Percentiles rank a stretch among this genome's conserved stretches.
phyloP scores from a whole-genome alignment of 2,329 filamentous ascomycete genomes.

The Thielaviopsis ethacetica region DNA sequence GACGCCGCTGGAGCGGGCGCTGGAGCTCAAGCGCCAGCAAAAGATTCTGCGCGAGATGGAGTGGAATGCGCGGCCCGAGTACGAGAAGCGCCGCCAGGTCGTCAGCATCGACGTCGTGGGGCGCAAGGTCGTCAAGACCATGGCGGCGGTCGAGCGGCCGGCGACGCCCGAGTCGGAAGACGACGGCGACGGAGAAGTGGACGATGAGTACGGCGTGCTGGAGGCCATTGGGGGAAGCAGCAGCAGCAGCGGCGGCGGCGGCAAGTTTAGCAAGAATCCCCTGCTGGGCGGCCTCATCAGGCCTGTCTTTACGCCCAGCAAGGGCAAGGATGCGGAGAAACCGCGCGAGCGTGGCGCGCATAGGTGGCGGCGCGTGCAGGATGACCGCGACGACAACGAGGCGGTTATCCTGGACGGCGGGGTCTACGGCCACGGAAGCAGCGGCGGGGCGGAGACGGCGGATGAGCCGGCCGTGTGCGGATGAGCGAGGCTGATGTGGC shows the following conservation, averaged over 20 bases:
- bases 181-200: conserved; percentile 19
- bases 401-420: conserved; percentile 42
- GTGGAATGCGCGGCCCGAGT: conserved; percentile 70
- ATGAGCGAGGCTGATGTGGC: conserved; percentile 8
- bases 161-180: conserved; percentile 33
- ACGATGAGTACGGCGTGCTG: conserved; percentile 17
- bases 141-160: conserved; percentile 46
- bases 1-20: conserved; percentile 62
- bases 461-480: conserved; percentile 26
- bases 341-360: conserved; percentile 19
- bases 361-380: conserved; percentile 44
- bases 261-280: conserved; percentile 54
- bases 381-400: conserved; percentile 43
- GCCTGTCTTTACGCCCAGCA: conserved; percentile 37
- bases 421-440: conserved; percentile 24
- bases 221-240: conserved; percentile 9
- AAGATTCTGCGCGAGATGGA: conserved; percentile 71
- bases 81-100: conserved; percentile 73
- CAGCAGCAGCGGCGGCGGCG: conserved; percentile 22
- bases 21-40: conserved; percentile 74
- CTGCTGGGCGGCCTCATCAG: conserved; percentile 48
- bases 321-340: conserved; percentile 30
- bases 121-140: conserved; percentile 58
- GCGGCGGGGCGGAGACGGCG: conserved; percentile 13
- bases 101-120: conserved; percentile 71